phyloP scores from a whole-genome alignment of 768 basidiomycete species.

The Macrolepiota albuminosa region DNA sequence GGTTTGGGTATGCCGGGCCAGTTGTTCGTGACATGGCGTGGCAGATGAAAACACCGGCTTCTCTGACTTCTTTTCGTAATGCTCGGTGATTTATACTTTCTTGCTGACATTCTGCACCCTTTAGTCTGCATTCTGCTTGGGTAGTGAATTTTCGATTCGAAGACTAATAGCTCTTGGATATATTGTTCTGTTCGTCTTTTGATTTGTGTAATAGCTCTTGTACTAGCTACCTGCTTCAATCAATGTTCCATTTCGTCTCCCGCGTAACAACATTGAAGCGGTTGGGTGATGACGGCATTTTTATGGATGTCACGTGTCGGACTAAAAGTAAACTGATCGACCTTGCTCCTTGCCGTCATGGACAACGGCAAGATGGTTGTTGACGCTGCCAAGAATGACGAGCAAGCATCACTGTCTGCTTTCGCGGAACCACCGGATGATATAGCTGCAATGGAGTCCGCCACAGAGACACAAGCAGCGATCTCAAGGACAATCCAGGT shows the following conservation, averaged over 20 bases:
- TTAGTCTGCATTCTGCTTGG: neutral
- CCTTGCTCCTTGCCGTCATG: constrained; percentile 13
- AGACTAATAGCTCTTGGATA: neutral
- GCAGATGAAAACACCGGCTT: constrained; percentile 61
- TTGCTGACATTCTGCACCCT: neutral
- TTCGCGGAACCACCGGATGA: neutral
- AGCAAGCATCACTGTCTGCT: neutral
- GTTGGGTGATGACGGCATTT: neutral
- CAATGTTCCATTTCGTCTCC: neutral
- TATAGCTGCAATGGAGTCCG: neutral
- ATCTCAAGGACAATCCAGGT: neutral
- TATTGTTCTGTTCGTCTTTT: neutral
- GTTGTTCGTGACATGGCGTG: constrained; percentile 27
- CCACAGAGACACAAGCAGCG: neutral
- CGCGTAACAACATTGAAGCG: neutral
- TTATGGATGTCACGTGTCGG: constrained; percentile 10
- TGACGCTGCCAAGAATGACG: constrained; percentile 7
- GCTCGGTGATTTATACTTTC: neutral
- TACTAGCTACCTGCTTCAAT: neutral
- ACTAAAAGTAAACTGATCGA: constrained; percentile 10
- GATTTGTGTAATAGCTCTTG: neutral
- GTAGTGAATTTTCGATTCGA: neutral
- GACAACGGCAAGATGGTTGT: constrained; percentile 17
- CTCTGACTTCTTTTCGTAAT: constrained; percentile 42
- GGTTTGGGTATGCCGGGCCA: constrained; percentile 35